phyloP scores from a whole-genome alignment of 148 eudicot species.

The Nepenthes mirabilis region DNA sequence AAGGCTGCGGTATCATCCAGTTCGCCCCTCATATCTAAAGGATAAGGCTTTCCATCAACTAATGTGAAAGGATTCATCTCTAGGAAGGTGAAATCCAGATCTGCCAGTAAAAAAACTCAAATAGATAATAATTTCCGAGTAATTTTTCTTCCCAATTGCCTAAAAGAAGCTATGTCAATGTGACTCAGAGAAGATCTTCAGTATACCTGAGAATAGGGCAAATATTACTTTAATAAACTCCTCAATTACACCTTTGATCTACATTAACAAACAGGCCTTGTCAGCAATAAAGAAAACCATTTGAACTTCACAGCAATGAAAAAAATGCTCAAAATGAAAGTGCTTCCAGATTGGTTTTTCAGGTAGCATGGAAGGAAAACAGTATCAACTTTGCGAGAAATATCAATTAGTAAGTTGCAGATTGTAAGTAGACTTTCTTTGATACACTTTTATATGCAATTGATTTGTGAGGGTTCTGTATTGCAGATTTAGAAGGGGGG shows the following conservation, averaged over 20 bases:
- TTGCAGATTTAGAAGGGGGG: no score
- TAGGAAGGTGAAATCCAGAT: constrained; percentile 88
- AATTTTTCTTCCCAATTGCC: no score
- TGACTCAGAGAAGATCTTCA: not conserved
- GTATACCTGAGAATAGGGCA: constrained; percentile 60
- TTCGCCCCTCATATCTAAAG: constrained; percentile 98
- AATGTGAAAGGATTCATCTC: constrained; percentile 97
- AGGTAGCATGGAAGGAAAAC: not conserved
- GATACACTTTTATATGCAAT: no score
- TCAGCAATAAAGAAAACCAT: no score
- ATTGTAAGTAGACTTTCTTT: no score
- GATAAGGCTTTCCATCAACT: constrained; percentile 91
- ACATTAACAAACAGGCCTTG: not conserved
- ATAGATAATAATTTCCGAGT: not conserved
- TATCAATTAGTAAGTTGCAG: not conserved
- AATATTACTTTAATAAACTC: constrained; percentile 66
- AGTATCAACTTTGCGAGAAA: not conserved
- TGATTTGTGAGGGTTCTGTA: no score
- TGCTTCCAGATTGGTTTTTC: no score
- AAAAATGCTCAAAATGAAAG: no score
- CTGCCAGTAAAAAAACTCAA: constrained; percentile 16
- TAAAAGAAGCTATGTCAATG: no score
- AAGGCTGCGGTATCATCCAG: constrained; percentile 92
- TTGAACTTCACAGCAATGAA: no score
- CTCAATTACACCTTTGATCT: constrained; percentile 76